These are phyloP conservation scores for Termitomyces sp. DNA, from an alignment of 768 basidiomycete genomes.

Conservation along the genomic window DNA sequence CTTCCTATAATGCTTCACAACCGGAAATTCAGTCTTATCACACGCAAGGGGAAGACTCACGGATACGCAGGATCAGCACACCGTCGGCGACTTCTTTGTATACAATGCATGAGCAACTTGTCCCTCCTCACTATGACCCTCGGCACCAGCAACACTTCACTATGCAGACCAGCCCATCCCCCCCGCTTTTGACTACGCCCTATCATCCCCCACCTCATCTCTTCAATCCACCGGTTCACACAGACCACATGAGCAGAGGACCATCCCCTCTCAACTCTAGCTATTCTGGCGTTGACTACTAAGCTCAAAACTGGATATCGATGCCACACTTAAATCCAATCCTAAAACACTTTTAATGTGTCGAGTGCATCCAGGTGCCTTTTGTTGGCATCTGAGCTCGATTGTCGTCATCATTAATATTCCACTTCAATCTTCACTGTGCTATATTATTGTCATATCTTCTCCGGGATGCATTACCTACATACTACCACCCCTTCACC, in stretches of 20 bases:
- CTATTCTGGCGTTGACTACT: conserved; percentile 7
- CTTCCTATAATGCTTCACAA: background rate
- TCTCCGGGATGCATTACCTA: background rate
- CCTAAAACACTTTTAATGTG: conserved; percentile 5
- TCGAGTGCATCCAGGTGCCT: background rate
- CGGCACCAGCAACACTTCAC: conserved; percentile 12
- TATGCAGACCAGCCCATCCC: conserved; percentile 16
- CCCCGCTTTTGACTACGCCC: conserved; percentile 25
- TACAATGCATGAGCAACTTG: background rate
- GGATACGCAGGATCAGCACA: conserved; percentile 10
- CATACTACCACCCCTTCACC: conserved; percentile 6
- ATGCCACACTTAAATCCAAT: background rate
- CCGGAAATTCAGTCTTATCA: conserved; percentile 15
- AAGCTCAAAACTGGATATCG: background rate
- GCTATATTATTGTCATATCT: background rate
- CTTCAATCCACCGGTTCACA: conserved; percentile 1
- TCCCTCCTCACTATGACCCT: background rate
- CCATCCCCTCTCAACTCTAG: conserved; percentile 15
- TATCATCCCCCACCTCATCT: conserved; percentile 22
- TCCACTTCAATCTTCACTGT: background rate
- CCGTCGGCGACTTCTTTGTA: conserved; percentile 4
- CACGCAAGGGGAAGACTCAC: conserved; percentile 7
- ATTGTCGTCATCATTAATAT: background rate
- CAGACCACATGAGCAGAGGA: conserved; percentile 2
- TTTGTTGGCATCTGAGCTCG: background rate